These are phyloP conservation scores for Alternaria brassicae DNA, from an alignment of 2,329 filamentous ascomycete species.

Conservation along the genomic window DNA sequence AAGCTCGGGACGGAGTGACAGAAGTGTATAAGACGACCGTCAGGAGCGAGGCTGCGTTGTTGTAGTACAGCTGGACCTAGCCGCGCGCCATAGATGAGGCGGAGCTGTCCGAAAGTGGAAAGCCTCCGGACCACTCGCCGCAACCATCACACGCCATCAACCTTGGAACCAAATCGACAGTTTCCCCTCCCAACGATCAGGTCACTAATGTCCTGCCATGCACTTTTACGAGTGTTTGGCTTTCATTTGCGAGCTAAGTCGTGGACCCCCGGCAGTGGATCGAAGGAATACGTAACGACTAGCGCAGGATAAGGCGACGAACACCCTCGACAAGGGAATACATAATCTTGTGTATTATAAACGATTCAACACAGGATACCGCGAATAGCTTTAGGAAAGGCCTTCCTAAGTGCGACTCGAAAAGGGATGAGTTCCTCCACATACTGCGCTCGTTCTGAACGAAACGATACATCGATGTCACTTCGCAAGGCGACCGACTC, in stretches of 20 bases:
- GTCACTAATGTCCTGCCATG: neutral
- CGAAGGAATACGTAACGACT: neutral
- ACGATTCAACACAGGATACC: neutral
- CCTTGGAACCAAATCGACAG: neutral
- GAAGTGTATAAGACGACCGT: neutral
- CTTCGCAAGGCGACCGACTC: neutral
- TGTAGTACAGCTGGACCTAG: conserved; percentile 9
- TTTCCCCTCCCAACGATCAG: neutral
- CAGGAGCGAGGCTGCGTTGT: conserved; percentile 9
- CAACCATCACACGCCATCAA: neutral
- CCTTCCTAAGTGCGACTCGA: neutral
- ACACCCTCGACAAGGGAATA: neutral
- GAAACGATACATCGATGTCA: neutral
- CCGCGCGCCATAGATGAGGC: conserved; percentile 19
- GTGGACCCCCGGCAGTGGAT: neutral
- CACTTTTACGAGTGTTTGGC: neutral
- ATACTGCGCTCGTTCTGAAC: neutral
- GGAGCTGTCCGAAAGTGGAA: conserved; percentile 18
- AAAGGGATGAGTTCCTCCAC: neutral
- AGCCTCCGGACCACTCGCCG: conserved; percentile 12
- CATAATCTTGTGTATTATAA: neutral
- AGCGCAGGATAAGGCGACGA: neutral
- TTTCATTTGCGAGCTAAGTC: neutral
- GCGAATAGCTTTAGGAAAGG: neutral
- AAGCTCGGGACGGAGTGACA: neutral